These are phyloP conservation scores for Pleochaeta shiraiana DNA, from an alignment of 2,329 filamentous ascomycete genomes.

Conservation along the genomic window DNA sequence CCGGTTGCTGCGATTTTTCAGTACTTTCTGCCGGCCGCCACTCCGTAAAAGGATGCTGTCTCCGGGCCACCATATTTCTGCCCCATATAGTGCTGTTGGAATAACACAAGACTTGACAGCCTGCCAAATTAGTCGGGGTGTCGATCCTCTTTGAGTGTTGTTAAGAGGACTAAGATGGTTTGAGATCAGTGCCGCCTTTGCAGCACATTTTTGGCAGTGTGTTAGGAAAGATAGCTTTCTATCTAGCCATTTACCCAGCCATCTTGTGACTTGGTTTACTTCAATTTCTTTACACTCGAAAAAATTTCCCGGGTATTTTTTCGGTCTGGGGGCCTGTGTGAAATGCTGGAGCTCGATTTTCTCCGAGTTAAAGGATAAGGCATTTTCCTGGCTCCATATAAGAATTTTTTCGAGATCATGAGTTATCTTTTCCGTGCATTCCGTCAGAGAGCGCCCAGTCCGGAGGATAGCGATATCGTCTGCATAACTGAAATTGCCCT, in stretches of 20 bases:
- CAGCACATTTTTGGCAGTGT: not conserved
- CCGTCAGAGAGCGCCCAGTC: not conserved
- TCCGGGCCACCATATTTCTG: not conserved
- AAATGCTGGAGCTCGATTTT: not conserved
- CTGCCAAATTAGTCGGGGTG: not conserved
- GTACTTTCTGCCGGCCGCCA: too few species aligned
- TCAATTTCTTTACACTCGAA: not conserved
- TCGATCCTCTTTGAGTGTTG: not conserved
- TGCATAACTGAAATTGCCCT: not conserved
- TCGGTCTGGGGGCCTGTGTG: not conserved
- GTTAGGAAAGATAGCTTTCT: not conserved
- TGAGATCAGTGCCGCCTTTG: not conserved
- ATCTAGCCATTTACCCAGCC: not conserved
- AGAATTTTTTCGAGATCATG: not conserved
- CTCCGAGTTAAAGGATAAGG: not conserved
- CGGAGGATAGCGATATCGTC: not conserved
- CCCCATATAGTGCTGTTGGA: not conserved
- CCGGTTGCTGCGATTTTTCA: not conserved
- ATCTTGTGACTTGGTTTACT: not conserved
- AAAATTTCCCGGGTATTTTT: not conserved
- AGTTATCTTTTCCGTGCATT: not conserved
- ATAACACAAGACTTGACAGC: not conserved
- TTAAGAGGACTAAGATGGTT: not conserved
- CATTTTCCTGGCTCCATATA: not conserved
- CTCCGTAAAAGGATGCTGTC: not conserved